Evolutionary conservation across 129 eudicot species (phyloP).

Genomic region (Flaveria ramosissima): DNA sequence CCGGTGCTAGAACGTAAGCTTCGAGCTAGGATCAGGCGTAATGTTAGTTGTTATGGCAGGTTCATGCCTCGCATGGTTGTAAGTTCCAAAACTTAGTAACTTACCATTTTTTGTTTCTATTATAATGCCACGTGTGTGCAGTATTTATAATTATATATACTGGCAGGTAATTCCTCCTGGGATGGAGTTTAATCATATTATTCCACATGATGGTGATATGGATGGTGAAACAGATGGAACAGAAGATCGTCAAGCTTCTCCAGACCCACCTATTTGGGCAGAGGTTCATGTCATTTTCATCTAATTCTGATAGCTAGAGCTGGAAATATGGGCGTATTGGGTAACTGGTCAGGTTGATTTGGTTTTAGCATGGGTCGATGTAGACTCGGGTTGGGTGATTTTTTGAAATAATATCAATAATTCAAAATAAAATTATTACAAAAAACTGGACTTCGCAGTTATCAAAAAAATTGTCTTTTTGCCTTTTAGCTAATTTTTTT

Average conservation of each 20-base stretch:
- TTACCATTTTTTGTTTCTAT: conserved; percentile 1
- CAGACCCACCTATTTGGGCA: conserved; percentile 97
- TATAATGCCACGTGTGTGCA: conserved; percentile 19
- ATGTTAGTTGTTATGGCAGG: conserved; percentile 97
- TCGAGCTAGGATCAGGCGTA: conserved; percentile 90
- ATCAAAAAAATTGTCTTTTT: neutral
- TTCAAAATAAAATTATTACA: too few species aligned
- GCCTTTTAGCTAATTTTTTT: neutral
- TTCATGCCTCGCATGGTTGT: conserved; percentile 99
- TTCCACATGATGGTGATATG: conserved; percentile 94
- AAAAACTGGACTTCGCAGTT: neutral
- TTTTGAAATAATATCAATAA: too few species aligned
- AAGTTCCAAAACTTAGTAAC: conserved; percentile 40
- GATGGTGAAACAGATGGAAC: conserved; percentile 81
- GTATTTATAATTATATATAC: conserved; percentile 10
- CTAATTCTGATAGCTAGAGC: neutral
- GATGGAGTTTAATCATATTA: conserved; percentile 95
- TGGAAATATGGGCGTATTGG: neutral
- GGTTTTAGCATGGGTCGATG: neutral
- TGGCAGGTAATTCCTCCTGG: conserved; percentile 95
- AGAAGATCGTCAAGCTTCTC: conserved; percentile 79
- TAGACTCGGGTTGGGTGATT: neutral
- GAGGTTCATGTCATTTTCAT: conserved; percentile 57
- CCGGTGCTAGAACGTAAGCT: conserved; percentile 81
- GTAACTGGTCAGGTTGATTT: neutral